A percentile compares a stretch with the other conserved stretches of the same genome.
These are phyloP conservation scores for Micromonas commoda DNA, from an alignment of 139 green algal species.

Conservation along the genomic window DNA sequence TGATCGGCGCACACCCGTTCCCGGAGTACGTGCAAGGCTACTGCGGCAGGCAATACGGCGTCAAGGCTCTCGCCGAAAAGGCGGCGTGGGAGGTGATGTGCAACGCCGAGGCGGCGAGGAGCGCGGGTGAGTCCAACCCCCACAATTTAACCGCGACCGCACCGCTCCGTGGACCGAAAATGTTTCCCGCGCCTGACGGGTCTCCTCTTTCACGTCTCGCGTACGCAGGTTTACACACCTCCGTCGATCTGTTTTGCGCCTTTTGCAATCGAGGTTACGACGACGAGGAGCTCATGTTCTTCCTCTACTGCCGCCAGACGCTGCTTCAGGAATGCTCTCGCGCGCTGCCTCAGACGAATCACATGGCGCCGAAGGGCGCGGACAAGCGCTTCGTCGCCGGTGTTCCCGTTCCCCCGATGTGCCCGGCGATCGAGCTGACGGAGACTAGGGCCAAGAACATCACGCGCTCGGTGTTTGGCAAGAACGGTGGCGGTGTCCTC, in stretches of 20 bases:
- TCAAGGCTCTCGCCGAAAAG: neutral
- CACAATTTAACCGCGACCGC: too few relatives aligned
- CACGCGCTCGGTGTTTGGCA: neutral
- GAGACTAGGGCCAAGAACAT: neutral
- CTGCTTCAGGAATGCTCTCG: neutral
- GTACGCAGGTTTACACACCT: too few relatives aligned
- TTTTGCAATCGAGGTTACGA: conserved; percentile 11
- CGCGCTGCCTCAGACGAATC: neutral
- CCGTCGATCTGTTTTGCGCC: conserved; percentile 24
- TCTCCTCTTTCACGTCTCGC: too few relatives aligned
- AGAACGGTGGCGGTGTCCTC: neutral
- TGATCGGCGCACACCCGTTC: neutral
- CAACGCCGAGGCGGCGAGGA: conserved; percentile 23
- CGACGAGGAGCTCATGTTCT: conserved; percentile 26
- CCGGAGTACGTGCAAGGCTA: neutral
- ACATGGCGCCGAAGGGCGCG: neutral
- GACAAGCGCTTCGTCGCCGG: neutral
- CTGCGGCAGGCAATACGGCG: neutral
- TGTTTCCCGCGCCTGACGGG: too few relatives aligned
- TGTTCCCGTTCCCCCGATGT: neutral
- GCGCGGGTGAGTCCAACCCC: neutral
- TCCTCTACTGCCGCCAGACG: conserved; percentile 26
- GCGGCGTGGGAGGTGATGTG: conserved; percentile 20
- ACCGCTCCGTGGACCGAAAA: too few relatives aligned
- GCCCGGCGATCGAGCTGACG: neutral